These are phyloP conservation scores for Casuarina equisetifolia DNA, from an alignment of 306 rosid genomes.

Conservation along the genomic window DNA sequence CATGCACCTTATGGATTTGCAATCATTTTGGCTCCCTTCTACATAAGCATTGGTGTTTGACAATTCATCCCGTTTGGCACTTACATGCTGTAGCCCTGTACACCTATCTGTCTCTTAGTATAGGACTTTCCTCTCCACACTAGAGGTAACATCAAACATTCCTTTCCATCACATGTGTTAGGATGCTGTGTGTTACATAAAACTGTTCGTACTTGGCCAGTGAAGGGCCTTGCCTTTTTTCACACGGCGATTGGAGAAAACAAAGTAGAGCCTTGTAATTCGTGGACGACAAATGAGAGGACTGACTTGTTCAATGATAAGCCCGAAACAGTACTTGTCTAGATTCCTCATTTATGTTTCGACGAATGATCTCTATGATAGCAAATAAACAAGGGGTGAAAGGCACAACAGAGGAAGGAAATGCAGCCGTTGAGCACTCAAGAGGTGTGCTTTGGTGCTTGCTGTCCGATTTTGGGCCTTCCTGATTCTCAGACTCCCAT, in stretches of 20 bases:
- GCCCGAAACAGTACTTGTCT: slow-evolving; percentile 23
- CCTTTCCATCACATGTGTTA: no score
- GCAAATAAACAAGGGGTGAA: background rate
- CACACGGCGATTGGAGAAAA: background rate
- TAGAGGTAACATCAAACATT: no score
- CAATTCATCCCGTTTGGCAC: no score
- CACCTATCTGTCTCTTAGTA: no score
- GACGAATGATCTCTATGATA: background rate
- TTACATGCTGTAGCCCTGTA: no score
- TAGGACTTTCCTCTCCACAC: no score
- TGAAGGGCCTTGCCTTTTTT: background rate
- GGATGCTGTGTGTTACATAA: background rate
- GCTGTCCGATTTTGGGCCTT: slow-evolving; percentile 48
- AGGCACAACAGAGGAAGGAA: slow-evolving; percentile 8
- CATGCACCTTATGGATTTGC: no score
- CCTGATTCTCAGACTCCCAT: slow-evolving; percentile 23
- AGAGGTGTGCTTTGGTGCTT: slow-evolving; percentile 57
- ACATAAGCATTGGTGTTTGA: no score
- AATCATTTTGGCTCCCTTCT: no score
- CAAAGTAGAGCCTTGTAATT: background rate
- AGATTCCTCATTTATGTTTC: background rate
- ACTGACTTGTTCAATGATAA: background rate
- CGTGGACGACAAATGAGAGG: background rate
- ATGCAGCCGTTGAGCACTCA: slow-evolving; percentile 48
- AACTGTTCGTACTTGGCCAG: background rate